Evolutionary conservation across 768 basidiomycete genomes (phyloP), one percentile per base, ranked within the genome.

Genomic region (Mycena metata): DNA sequence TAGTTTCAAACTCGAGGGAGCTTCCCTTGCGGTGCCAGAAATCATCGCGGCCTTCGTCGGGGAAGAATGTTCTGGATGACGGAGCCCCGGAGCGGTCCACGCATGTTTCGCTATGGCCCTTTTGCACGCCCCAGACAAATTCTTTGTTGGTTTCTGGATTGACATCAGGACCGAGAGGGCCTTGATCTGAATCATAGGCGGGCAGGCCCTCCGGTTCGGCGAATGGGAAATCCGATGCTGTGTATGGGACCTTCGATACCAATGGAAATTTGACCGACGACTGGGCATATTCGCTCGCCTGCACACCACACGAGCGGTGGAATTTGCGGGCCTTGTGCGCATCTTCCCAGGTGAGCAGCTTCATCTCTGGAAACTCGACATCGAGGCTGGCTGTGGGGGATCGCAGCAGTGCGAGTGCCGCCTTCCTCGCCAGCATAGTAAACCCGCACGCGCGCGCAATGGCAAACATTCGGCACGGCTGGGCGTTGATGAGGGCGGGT

Each of bases 401-500:
- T 17, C 19, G 5, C 24, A 60, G 59, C 42, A 21, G 7, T 26
- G 45, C 24, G 17, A 46, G 46, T 23, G 46, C 59, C n/a, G 59
- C 59, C 43, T 60, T 60, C n/a, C 33, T 16, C 5, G 30, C 46
- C 5, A 60, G 24, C 5, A 3, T n/a, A 15, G 19, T n/a, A 17
- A 36, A 21, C 2, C 33, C 46, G n/a, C 59, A 49, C 26, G n/a
- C 11, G 45, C 42, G 42, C 13, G 43, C 39, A 21, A 60, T 46
- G n/a, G 59, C 59, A 33, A 60, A 60, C 26, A 60, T 36, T n/a
- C 59, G 45, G n/a, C 12, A 15, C 33, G 59, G 59, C 24, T 46
- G 26, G 16, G 39, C 30, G 11, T 33, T n/a, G 45, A 60, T 33
- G 59, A 60, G 59, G 11, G 33, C 59, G n/a, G 33, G 46, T 11